Percentiles rank a stretch among this genome's conserved stretches.
Evolutionary conservation across 306 rosid species (phyloP).

Genomic region (Malus asiatica): DNA sequence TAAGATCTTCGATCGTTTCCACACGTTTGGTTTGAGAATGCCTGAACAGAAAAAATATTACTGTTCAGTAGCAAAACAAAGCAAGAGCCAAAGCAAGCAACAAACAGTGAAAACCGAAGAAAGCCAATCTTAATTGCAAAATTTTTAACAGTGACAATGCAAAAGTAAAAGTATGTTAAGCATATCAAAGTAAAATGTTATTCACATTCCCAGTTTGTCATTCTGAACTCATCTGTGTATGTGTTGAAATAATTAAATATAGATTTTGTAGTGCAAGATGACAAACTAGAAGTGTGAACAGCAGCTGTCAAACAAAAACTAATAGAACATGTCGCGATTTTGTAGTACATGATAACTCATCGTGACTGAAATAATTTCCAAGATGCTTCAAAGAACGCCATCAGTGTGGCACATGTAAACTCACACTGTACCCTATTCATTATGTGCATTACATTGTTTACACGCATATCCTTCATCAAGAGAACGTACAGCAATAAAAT

Average conservation of each 20-base stretch:
- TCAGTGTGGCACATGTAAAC: neutral
- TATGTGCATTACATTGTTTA: neutral
- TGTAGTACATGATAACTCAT: neutral
- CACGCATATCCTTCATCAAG: neutral
- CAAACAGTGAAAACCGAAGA: neutral
- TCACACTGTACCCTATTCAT: neutral
- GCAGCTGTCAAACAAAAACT: neutral
- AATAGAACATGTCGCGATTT: neutral
- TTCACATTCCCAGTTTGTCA: neutral
- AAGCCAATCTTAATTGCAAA: neutral
- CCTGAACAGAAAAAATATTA: conserved; percentile 32
- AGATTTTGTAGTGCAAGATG: neutral
- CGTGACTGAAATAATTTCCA: neutral
- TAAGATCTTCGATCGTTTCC: conserved; percentile 63
- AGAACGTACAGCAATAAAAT: neutral
- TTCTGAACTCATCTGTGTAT: neutral
- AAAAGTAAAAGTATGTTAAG: neutral
- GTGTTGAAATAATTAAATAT: neutral
- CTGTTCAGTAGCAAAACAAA: neutral
- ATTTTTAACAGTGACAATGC: neutral
- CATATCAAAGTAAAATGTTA: neutral
- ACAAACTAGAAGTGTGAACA: neutral
- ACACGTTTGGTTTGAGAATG: conserved; percentile 21
- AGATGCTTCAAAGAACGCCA: too few species aligned
- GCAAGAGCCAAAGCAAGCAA: neutral